Evolutionary conservation across 352 stramenopile genomes (phyloP).

Genomic region (Phytophthora pistaciae): DNA sequence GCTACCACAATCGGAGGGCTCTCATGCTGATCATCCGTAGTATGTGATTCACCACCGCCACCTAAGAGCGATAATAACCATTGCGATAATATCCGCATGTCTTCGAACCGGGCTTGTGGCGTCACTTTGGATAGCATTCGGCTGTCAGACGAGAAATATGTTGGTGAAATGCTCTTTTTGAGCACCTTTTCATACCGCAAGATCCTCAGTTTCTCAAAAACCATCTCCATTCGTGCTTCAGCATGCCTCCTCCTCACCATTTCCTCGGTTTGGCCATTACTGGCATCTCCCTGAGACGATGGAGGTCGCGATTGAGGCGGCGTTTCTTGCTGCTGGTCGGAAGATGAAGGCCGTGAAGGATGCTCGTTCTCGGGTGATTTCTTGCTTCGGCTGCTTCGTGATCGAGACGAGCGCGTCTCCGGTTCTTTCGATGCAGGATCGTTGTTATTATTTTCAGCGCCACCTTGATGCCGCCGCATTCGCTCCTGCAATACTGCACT

Average conservation of each 20-base stretch:
- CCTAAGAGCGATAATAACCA: slow-evolving; percentile 56
- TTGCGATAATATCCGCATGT: slow-evolving; percentile 49
- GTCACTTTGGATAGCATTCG: slow-evolving; percentile 26
- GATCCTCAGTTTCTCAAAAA: slow-evolving; percentile 77
- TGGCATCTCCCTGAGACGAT: slow-evolving; percentile 40
- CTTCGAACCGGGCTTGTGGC: slow-evolving; percentile 51
- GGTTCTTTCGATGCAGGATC: slow-evolving; percentile 7
- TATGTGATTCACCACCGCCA: slow-evolving; percentile 24
- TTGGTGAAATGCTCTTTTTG: slow-evolving; percentile 47
- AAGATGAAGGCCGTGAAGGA: slow-evolving; percentile 24
- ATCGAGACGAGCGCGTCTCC: slow-evolving; percentile 9
- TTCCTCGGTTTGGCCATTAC: slow-evolving; percentile 27
- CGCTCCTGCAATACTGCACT: slow-evolving; percentile 43
- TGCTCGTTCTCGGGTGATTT: slow-evolving; percentile 28
- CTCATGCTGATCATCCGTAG: slow-evolving; percentile 3
- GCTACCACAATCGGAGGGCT: slow-evolving; percentile 37
- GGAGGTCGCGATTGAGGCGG: slow-evolving; percentile 39
- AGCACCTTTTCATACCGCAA: slow-evolving; percentile 56
- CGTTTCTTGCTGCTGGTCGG: slow-evolving; percentile 35
- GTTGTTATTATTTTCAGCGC: slow-evolving; percentile 37
- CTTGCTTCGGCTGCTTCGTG: slow-evolving; percentile 20
- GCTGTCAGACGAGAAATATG: slow-evolving; percentile 56
- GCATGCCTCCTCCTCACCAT: slow-evolving; percentile 38
- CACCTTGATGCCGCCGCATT: slow-evolving; percentile 25
- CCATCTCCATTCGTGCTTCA: slow-evolving; percentile 64